phyloP scores from a whole-genome alignment of 768 basidiomycete genomes.

The Fistulinella prunicolor region DNA sequence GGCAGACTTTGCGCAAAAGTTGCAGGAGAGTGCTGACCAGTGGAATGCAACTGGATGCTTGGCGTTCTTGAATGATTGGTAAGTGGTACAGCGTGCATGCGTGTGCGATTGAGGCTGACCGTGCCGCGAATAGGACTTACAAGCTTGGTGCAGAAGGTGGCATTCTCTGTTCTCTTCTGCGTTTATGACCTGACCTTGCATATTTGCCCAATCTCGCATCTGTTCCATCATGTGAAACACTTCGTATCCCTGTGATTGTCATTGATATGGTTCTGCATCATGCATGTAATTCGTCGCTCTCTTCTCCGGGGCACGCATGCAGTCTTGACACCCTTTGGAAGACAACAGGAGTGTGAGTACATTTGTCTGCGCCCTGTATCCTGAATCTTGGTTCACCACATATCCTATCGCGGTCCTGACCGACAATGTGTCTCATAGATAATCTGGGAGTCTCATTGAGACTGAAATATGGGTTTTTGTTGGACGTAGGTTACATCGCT shows the following conservation, averaged over 20 bases:
- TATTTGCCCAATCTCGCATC: too few relatives aligned
- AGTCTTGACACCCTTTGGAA: slow-evolving; percentile 89
- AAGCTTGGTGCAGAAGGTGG: slow-evolving; percentile 84
- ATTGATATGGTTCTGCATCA: too few relatives aligned
- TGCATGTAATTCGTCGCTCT: too few relatives aligned
- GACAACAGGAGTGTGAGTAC: slow-evolving; percentile 75
- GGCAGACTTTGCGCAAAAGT: slow-evolving; percentile 52
- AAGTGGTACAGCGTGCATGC: slow-evolving; percentile 16
- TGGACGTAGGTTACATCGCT: slow-evolving; percentile 42
- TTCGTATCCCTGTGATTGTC: too few relatives aligned
- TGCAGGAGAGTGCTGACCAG: slow-evolving; percentile 50
- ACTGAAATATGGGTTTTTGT: slow-evolving; percentile 75
- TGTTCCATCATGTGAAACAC: too few relatives aligned
- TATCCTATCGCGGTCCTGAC: background rate
- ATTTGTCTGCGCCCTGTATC: background rate
- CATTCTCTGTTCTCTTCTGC: background rate
- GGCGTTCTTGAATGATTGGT: slow-evolving; percentile 83
- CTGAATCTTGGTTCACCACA: too few relatives aligned
- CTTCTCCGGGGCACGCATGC: too few relatives aligned
- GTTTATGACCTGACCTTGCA: background rate
- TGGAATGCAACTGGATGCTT: slow-evolving; percentile 69
- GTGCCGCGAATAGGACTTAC: slow-evolving; percentile 60
- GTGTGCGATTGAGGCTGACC: slow-evolving; percentile 1
- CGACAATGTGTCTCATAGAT: slow-evolving; percentile 33
- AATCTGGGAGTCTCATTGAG: slow-evolving; percentile 69